Evolutionary conservation across 148 eudicot genomes (phyloP).

Genomic region (Rhododendron vialii): DNA sequence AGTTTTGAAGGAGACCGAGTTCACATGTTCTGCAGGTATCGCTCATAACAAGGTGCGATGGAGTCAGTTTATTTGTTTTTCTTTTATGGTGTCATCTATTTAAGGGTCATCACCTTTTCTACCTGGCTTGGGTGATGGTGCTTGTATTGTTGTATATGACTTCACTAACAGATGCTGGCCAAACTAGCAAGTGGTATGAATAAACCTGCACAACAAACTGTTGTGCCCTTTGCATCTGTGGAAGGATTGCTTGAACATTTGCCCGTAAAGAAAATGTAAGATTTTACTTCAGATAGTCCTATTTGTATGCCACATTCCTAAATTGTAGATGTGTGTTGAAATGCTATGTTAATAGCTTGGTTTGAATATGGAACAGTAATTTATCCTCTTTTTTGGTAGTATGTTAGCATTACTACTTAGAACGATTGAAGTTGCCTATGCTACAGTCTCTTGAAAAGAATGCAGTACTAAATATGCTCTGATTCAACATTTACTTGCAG

Average conservation of each 20-base stretch:
- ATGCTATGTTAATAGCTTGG: neutral
- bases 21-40: conserved; percentile 93
- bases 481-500: conserved; percentile 32
- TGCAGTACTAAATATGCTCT: neutral
- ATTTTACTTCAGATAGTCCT: neutral
- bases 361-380: neutral
- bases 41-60: conserved; percentile 82
- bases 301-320: neutral
- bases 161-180: conserved; percentile 68
- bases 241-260: conserved; percentile 62
- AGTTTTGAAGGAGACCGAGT: conserved; percentile 82
- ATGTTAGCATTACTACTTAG: neutral
- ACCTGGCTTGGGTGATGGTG: neutral
- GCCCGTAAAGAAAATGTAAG: conserved; percentile 96
- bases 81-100: neutral
- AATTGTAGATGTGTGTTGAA: neutral
- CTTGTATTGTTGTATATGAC: neutral
- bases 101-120: neutral
- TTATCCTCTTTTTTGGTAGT: neutral
- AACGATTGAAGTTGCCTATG: neutral
- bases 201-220: conserved; percentile 96
- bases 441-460: neutral
- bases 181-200: conserved; percentile 93
- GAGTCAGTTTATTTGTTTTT: neutral
- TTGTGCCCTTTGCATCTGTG: conserved; percentile 70